These are phyloP conservation scores for Lactifluus volemus DNA, from an alignment of 768 basidiomycete genomes.

Conservation along the genomic window DNA sequence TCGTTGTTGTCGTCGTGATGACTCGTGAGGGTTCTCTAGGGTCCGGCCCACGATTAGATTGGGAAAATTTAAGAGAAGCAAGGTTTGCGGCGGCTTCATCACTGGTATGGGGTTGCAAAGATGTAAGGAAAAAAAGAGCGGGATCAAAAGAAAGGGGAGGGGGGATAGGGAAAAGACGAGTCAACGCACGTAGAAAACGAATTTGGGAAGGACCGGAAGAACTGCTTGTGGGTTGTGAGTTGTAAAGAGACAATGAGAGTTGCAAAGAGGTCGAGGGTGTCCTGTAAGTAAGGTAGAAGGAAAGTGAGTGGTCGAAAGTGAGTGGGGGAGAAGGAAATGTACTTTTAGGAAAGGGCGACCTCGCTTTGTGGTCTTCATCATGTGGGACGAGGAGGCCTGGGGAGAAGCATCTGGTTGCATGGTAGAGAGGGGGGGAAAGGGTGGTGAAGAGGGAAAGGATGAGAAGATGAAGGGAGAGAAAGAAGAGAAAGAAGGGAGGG, in stretches of 20 bases:
- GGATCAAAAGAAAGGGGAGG: conserved; percentile 10
- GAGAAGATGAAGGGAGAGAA: conserved; percentile 27
- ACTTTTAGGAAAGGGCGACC: conserved; percentile 93
- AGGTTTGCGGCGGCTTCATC: conserved; percentile 94
- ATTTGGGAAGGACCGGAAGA: conserved; percentile 91
- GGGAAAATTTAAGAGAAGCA: conserved; percentile 94
- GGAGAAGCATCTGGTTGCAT: conserved; percentile 35
- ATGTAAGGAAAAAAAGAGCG: not conserved
- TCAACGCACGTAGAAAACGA: conserved; percentile 86
- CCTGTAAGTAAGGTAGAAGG: conserved; percentile 39
- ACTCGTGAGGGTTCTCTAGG: conserved; percentile 96
- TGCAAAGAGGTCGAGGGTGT: conserved; percentile 96
- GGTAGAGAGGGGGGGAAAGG: conserved; percentile 24
- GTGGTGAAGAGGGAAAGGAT: conserved; percentile 22
- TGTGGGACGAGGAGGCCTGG: conserved; percentile 70
- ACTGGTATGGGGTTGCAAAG: conserved; percentile 34
- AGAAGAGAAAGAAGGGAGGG: conserved; percentile 16
- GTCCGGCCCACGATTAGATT: conserved; percentile 97
- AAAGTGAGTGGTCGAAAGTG: not conserved
- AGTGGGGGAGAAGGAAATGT: conserved; percentile 18
- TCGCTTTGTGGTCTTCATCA: conserved; percentile 98
- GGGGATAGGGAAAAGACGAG: not conserved
- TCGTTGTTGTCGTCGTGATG: conserved; percentile 98
- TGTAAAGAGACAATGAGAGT: conserved; percentile 92
- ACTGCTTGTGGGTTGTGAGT: conserved; percentile 84